Percentiles rank a stretch among this genome's conserved stretches.
phyloP scores from a whole-genome alignment of 2,329 filamentous ascomycete species.

The Xylaria sp. region DNA sequence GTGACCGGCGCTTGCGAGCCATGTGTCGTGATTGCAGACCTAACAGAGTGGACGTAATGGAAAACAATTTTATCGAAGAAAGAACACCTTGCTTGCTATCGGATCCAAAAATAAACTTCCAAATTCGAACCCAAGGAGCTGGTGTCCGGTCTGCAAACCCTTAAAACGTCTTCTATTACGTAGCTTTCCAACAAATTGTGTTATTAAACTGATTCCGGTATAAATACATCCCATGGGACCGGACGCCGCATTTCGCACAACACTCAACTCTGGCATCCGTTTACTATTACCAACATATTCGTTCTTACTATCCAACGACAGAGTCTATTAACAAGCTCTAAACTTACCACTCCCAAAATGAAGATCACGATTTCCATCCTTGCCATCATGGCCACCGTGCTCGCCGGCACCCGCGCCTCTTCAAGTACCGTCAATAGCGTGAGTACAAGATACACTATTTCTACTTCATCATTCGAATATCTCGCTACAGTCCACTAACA shows the following conservation, averaged over 20 bases:
- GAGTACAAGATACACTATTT: neutral
- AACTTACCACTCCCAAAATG: neutral
- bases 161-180: neutral
- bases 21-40: neutral
- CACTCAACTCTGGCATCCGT: neutral
- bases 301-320: neutral
- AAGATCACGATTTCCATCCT: neutral
- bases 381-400: neutral
- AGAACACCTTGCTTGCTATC: neutral
- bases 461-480: neutral
- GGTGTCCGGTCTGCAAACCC: neutral
- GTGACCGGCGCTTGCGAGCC: neutral
- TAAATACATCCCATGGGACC: neutral
- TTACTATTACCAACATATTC: no score
- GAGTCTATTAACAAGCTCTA: neutral
- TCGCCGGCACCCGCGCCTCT: neutral
- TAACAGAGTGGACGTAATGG: neutral
- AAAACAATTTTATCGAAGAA: neutral
- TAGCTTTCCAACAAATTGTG: neutral
- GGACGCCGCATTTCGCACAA: no score
- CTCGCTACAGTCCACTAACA: neutral
- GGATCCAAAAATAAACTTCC: neutral
- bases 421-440: neutral
- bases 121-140: neutral
- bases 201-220: neutral